A percentile compares a stretch with the other conserved stretches of the same genome.
Evolutionary conservation across 345 rosid species (phyloP).

Genomic region (Eucalyptus coolabah): DNA sequence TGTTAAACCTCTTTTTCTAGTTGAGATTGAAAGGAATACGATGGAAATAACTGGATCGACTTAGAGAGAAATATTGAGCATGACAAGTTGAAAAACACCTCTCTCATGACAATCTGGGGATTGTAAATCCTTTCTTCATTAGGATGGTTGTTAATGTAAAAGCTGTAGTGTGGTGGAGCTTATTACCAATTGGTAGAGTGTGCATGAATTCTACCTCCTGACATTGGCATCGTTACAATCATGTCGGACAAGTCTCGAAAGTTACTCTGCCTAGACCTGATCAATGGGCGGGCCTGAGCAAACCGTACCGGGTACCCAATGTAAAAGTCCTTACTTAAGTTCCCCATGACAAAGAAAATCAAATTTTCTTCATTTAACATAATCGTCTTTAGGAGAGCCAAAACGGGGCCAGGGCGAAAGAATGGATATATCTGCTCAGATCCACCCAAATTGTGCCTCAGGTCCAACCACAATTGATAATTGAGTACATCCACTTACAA

Average conservation of each 20-base stretch:
- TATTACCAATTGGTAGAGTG: not conserved
- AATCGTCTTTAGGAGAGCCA: not conserved
- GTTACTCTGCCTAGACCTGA: not conserved
- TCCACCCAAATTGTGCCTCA: not conserved
- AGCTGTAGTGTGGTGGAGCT: not conserved
- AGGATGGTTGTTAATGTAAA: not conserved
- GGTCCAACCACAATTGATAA: not conserved
- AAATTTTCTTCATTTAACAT: not conserved
- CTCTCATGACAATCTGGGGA: not conserved
- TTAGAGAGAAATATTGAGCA: not conserved
- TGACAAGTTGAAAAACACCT: not conserved
- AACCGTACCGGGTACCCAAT: not conserved
- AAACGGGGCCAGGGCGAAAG: not conserved
- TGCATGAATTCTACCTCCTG: not conserved
- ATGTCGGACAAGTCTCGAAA: not conserved
- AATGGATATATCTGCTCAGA: not conserved
- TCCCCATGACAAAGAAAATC: not conserved
- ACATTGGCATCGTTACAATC: not conserved
- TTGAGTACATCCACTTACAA: not conserved
- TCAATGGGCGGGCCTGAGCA: not conserved
- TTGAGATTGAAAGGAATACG: not conserved
- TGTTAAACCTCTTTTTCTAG: not conserved
- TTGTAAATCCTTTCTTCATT: not conserved
- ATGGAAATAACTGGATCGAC: not conserved
- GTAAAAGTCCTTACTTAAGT: not conserved